Evolutionary conservation across 2,329 filamentous ascomycete genomes (phyloP).

Genomic region (Colletotrichum liriopes): DNA sequence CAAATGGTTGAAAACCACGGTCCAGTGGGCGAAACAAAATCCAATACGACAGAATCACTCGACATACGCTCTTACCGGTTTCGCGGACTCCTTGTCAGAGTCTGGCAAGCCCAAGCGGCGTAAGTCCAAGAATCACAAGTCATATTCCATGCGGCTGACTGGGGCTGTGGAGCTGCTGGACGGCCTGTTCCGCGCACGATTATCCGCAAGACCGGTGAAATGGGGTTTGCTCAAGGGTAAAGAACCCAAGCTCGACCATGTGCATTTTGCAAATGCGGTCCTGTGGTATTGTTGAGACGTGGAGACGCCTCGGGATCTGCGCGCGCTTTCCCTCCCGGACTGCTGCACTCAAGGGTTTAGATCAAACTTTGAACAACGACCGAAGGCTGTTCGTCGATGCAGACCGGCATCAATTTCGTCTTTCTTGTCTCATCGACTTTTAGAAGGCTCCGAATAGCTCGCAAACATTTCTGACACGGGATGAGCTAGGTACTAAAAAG

Average conservation of each 20-base stretch:
- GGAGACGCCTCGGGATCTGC: slow-evolving; percentile 21
- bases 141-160: slow-evolving; percentile 25
- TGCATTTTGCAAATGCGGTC: slow-evolving; percentile 19
- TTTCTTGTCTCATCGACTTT: background rate
- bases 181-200: slow-evolving; percentile 31
- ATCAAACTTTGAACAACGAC: background rate
- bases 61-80: background rate
- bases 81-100: background rate
- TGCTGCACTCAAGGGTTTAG: background rate
- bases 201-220: slow-evolving; percentile 2
- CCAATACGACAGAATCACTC: background rate
- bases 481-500: background rate
- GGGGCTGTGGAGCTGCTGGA: slow-evolving; percentile 24
- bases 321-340: background rate
- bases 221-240: slow-evolving; percentile 10
- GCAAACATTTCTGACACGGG: slow-evolving; percentile 10
- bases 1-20: background rate
- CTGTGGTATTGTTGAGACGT: slow-evolving; percentile 9
- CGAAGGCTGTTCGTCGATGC: background rate
- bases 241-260: slow-evolving; percentile 14
- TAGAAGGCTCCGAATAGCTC: background rate
- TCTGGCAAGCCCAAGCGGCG: slow-evolving; percentile 5
- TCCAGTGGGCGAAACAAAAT: background rate
- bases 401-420: background rate
- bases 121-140: background rate